Percentiles rank a stretch among this genome's conserved stretches.
These are phyloP conservation scores for Sarocladium oryzae DNA, from an alignment of 2,329 filamentous ascomycete species.

Conservation along the genomic window DNA sequence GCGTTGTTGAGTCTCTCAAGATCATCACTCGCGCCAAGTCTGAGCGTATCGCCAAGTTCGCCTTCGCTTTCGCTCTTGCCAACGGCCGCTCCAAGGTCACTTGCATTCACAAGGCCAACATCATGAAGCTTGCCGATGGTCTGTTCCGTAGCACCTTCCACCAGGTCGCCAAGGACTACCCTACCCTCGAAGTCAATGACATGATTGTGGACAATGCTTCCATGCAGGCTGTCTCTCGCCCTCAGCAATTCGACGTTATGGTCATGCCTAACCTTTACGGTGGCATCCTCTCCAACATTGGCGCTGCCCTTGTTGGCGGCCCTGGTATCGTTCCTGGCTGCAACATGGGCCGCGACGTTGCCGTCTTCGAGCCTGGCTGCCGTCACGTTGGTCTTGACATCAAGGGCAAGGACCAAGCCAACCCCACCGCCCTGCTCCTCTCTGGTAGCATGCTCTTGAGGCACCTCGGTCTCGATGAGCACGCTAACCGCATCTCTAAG, in stretches of 20 bases:
- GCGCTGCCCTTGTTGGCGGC: slow-evolving; percentile 91
- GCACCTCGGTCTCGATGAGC: slow-evolving; percentile 94
- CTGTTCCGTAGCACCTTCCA: slow-evolving; percentile 98
- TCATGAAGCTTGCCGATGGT: slow-evolving; percentile 99
- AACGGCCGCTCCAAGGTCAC: slow-evolving; percentile 99
- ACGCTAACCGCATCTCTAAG: slow-evolving; percentile 97
- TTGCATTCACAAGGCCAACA: slow-evolving; percentile 99
- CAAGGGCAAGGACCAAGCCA: slow-evolving; percentile 99
- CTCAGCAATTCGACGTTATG: slow-evolving; percentile 99
- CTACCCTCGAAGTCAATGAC: slow-evolving; percentile 91
- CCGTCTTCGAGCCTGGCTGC: slow-evolving; percentile 98
- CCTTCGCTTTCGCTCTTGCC: slow-evolving; percentile 93
- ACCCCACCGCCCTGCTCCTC: slow-evolving; percentile 92
- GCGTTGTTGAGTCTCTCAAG: slow-evolving; percentile 98
- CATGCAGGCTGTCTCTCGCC: slow-evolving; percentile 95
- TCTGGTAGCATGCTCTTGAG: slow-evolving; percentile 95
- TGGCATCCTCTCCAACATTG: slow-evolving; percentile 98
- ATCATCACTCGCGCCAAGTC: slow-evolving; percentile 99
- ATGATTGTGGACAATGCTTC: slow-evolving; percentile 99
- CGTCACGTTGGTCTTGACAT: slow-evolving; percentile 99
- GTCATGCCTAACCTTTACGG: slow-evolving; percentile 99
- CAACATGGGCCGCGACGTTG: slow-evolving; percentile 99
- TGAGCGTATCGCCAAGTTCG: slow-evolving; percentile 98
- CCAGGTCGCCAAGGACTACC: slow-evolving; percentile 87
- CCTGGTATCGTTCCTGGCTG: slow-evolving; percentile 96